Evolutionary conservation across 2,329 filamentous ascomycete genomes (phyloP).

Genomic region (Epichloe amarillans): DNA sequence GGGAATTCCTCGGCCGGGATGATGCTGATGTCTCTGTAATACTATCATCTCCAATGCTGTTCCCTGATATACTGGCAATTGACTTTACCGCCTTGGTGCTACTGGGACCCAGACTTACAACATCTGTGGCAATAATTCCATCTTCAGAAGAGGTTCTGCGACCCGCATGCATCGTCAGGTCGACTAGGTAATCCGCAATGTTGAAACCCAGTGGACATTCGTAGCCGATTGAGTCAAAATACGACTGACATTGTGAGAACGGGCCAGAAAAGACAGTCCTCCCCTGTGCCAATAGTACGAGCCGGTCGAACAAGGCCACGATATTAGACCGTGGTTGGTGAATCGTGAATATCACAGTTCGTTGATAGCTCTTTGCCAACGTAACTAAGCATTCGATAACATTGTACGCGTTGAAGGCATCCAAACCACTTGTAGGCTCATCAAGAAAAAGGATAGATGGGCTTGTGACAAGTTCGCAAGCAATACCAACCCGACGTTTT

Average conservation of each 20-base stretch:
- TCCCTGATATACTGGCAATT: conserved; percentile 68
- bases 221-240: conserved; percentile 88
- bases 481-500: conserved; percentile 90
- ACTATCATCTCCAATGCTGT: conserved; percentile 58
- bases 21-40: conserved; percentile 45
- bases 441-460: conserved; percentile 95
- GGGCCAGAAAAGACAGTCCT: conserved; percentile 88
- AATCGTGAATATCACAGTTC: conserved; percentile 96
- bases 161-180: conserved; percentile 92
- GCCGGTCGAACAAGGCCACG: conserved; percentile 85
- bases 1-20: conserved; percentile 51
- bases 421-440: conserved; percentile 89
- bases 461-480: conserved; percentile 93
- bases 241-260: conserved; percentile 75
- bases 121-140: conserved; percentile 38
- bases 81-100: conserved; percentile 84
- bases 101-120: conserved; percentile 62
- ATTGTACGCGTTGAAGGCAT: conserved; percentile 96
- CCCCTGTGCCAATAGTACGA: conserved; percentile 83
- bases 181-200: conserved; percentile 94
- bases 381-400: conserved; percentile 93
- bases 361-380: conserved; percentile 88
- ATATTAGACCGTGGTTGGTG: conserved; percentile 98
- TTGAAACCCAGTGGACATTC: conserved; percentile 94
- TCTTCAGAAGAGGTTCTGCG: conserved; percentile 43